phyloP scores from a whole-genome alignment of 306 rosid species.

The Trifolium fragiferum region DNA sequence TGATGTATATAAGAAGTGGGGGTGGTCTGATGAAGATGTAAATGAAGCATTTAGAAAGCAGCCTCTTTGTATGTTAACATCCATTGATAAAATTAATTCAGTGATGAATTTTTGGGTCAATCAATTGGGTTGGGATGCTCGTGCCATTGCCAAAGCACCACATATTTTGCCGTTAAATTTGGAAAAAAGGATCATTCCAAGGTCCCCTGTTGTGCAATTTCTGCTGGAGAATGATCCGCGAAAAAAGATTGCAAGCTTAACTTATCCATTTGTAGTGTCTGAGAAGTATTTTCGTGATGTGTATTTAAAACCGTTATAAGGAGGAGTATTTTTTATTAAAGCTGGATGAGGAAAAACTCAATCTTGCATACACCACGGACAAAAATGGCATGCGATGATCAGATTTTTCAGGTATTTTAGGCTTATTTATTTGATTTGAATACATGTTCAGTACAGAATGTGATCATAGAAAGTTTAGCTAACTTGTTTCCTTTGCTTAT shows the following conservation, averaged over 20 bases:
- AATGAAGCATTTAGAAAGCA: no score
- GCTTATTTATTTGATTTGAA: neutral
- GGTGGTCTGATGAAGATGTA: no score
- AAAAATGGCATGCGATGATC: neutral
- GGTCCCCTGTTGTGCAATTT: constrained; percentile 37
- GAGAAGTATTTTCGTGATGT: neutral
- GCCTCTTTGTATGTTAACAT: constrained; percentile 44
- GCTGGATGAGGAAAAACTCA: neutral
- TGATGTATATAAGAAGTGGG: no score
- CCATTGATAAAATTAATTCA: constrained; percentile 43
- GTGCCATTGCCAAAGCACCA: constrained; percentile 19
- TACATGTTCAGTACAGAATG: neutral
- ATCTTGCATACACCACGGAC: neutral
- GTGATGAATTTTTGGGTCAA: constrained; percentile 53
- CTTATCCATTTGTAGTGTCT: neutral
- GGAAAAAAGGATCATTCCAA: constrained; percentile 51
- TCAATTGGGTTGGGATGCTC: constrained; percentile 42
- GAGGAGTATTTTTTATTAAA: neutral
- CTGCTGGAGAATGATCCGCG: constrained; percentile 16
- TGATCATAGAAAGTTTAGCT: neutral
- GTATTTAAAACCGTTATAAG: neutral
- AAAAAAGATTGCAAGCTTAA: constrained; percentile 9
- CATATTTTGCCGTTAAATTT: constrained; percentile 20
- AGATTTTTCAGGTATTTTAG: neutral
- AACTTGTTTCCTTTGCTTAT: neutral